Conservation (phyloP, 371 early-diverging fungal genomes). For the Blakeslea trispora region DNA sequence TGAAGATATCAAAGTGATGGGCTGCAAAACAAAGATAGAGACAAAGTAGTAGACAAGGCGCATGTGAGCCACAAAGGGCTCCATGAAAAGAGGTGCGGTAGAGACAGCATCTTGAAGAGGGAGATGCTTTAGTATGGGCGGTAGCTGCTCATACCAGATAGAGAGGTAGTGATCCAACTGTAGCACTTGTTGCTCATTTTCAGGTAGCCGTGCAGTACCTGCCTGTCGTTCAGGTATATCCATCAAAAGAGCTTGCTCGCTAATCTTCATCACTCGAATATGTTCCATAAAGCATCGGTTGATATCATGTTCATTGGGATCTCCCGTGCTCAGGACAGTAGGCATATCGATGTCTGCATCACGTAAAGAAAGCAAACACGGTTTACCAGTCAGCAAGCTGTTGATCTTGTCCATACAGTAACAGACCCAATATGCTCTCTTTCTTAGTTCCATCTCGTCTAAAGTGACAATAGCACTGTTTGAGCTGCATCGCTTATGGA, state of each 20-base stretch:
- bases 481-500: constrained; percentile 23
- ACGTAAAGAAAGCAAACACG: constrained; percentile 21
- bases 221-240: constrained; percentile 23
- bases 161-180: constrained; percentile 24
- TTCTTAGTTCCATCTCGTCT: constrained; percentile 23
- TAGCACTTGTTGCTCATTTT: constrained; percentile 24
- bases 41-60: constrained; percentile 32
- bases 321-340: constrained; percentile 25
- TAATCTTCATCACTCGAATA: constrained; percentile 32
- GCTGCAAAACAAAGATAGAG: constrained; percentile 16
- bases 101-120: constrained; percentile 16
- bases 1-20: constrained; percentile 1
- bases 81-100: constrained; percentile 24
- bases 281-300: constrained; percentile 32
- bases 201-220: constrained; percentile 13
- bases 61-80: constrained; percentile 26
- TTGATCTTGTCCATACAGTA: constrained; percentile 36
- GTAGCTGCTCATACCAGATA: constrained; percentile 22
- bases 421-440: constrained; percentile 34
- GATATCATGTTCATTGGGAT: constrained; percentile 26
- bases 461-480: constrained; percentile 11
- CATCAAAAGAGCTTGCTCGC: constrained; percentile 21
- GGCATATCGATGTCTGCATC: constrained; percentile 32
- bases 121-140: constrained; percentile 30
- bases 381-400: constrained; percentile 21